Evolutionary conservation across 768 basidiomycete genomes (phyloP), one percentile per base, ranked within the genome.

Genomic region (Tricholoma saponaceum): DNA sequence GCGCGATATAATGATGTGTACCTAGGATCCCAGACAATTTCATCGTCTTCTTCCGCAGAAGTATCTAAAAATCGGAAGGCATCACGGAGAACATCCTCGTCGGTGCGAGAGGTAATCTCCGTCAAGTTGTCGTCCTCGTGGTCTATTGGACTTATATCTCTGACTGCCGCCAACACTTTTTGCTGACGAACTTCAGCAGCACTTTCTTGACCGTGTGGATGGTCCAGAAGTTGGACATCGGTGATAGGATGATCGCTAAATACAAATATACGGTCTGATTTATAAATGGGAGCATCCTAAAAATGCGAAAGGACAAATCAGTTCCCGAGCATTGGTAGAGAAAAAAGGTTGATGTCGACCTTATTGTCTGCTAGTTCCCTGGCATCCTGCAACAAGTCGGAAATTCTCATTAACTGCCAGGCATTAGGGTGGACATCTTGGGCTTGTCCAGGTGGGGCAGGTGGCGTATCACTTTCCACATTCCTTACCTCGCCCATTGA

Each of bases 361-460:
- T 85, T 79, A 55, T 81, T 72, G 56, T 79, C 76, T 23, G 81
- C 80, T 22, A 96, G 68, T 5, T 74, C 69, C 60, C 74, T 78
- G 0, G 87, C 89, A 66, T 97, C 93, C 13, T 79, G 72, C 49
- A 95, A 75, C 41, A 97, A 74, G 72, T 97, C 96, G 47, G 83
- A 79, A 57, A 99, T 90, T 62, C 97, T 80, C 92, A 98, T 95
- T 43, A 99, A 73, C 64, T 95, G 91, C 75, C 96, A 94, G 58
- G 91, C 95, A 64, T 99, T 98, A 7, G 97, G 97, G 74, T 98
- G 83, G 33, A 77, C 79, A 60, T 80, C 65, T 30, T 64, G 58
- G 16, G 73, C 65, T 58, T 74, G 63, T 26, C 55, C 51, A 16
- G 54, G 59, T 3, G 53, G 65, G 10, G 61, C 66, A 25, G 59